Evolutionary conservation across 768 basidiomycete species (phyloP), one percentile per base, ranked within the genome.

Genomic region (Boletus huronensis): DNA sequence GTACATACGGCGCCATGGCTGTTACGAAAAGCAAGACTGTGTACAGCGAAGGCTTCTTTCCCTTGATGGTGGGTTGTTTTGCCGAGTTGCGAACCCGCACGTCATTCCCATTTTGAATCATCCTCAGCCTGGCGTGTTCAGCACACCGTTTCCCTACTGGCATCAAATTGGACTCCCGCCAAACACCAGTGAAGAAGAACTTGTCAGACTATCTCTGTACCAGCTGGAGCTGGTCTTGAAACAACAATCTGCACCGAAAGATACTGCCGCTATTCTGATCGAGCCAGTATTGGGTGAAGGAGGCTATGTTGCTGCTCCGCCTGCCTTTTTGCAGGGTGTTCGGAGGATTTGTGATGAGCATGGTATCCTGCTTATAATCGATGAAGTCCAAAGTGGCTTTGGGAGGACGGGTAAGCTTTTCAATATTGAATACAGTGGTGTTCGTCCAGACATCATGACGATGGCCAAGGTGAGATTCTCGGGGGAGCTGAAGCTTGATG

Each of bases 271-370:
- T n/a, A 87, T 98, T 64, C 73, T 98, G 58, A 72, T 98, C 39
- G 96, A 98, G 76, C 90, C 96, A 39, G 87, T 98, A 1, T 78
- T 98, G 29, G 95, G 94, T 25, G 96, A 98, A 71, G 96, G 96
- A 34, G 96, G 96, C 1, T 98, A 98, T 70, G 90, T 97, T 16
- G 85, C 91, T 28, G 91, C 93, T 0, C 91, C 93, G 0, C 65
- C 82, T 1, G 81, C 82, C 21, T 98, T 90, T 76, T 70, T 98
- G 55, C 78, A 81, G 43, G 92, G 91, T 21, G 72, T 98, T 42
- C 78, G 94, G 56, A 77, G 78, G 48, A 77, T 94, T n/a, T 98
- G 95, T 70, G 92, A 97, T 67, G 78, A 87, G 68, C 78, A 98
- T 67, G 84, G 79, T 9, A 90, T 98, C 45, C 68, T 98, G 53